Conservation (phyloP, 139 green algal species). For the Edaphochlamys debaryana region DNA sequence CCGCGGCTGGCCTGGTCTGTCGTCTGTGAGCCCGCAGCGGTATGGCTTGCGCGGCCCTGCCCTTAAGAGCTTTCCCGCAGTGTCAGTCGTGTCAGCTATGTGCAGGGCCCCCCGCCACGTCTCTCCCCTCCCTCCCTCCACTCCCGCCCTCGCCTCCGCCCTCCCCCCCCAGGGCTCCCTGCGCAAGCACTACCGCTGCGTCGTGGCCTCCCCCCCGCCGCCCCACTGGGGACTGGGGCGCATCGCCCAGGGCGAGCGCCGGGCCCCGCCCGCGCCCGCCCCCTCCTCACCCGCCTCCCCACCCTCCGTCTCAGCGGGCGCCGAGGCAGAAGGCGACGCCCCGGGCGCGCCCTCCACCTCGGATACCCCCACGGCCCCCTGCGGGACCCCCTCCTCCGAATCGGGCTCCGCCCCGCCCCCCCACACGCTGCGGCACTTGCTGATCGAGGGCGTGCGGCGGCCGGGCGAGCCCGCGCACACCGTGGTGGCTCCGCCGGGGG, state of each 20-base stretch:
- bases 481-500: conserved; percentile 42
- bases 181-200: conserved; percentile 46
- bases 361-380: neutral
- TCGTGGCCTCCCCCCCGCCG: neutral
- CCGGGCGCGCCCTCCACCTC: no score
- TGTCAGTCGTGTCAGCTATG: no score
- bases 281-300: no score
- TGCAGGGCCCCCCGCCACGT: no score
- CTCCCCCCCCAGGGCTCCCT: conserved; percentile 1
- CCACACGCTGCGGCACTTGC: conserved; percentile 57
- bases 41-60: no score
- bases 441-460: conserved; percentile 46
- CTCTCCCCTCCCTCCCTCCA: no score
- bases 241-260: no score
- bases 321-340: neutral
- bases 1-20: no score
- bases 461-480: conserved; percentile 62
- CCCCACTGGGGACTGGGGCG: neutral
- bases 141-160: neutral
- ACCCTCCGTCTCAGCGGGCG: no score
- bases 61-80: no score
- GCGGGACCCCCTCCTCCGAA: conserved; percentile 40
- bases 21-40: no score
- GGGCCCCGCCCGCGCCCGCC: no score
- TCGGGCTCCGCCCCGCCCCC: neutral